These are phyloP conservation scores for Cystobasidium sp. DNA, from an alignment of 1,284 basidiomycete genomes.

Conservation along the genomic window DNA sequence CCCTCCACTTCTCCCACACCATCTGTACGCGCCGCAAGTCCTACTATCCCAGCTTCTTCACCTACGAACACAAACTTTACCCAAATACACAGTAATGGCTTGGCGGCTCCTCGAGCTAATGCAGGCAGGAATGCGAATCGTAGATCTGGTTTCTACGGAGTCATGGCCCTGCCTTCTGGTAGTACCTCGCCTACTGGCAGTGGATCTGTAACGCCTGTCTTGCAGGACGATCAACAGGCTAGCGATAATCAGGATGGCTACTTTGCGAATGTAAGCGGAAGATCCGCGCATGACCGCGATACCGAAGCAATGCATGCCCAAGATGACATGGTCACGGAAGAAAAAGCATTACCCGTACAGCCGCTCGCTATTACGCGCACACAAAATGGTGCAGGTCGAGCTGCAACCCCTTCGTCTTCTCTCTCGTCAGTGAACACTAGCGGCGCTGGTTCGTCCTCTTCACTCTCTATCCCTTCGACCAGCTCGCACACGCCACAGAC, in stretches of 20 bases:
- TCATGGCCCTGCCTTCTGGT: slow-evolving; percentile 9
- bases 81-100: background rate
- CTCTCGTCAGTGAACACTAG: slow-evolving; percentile 23
- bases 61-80: background rate
- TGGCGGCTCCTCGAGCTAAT: slow-evolving; percentile 36
- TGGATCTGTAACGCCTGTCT: slow-evolving; percentile 13
- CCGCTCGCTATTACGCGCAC: slow-evolving; percentile 18
- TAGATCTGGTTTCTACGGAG: slow-evolving; percentile 53
- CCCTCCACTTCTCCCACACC: slow-evolving; percentile 11
- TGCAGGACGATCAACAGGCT: slow-evolving; percentile 6
- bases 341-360: slow-evolving; percentile 20
- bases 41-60: slow-evolving; percentile 7
- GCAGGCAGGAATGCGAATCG: slow-evolving; percentile 46
- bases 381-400: background rate
- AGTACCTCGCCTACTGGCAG: slow-evolving; percentile 3
- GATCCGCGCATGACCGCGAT: background rate
- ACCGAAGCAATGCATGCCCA: background rate
- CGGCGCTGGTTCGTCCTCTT: slow-evolving; percentile 20
- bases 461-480: slow-evolving; percentile 14
- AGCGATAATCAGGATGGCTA: background rate
- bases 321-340: background rate
- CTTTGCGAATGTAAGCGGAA: background rate
- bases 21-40: slow-evolving; percentile 14
- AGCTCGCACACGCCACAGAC: slow-evolving; percentile 21
- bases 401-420: slow-evolving; percentile 18